Conservation (phyloP, 352 stramenopile genomes). For the Globisporangium nagaii region DNA sequence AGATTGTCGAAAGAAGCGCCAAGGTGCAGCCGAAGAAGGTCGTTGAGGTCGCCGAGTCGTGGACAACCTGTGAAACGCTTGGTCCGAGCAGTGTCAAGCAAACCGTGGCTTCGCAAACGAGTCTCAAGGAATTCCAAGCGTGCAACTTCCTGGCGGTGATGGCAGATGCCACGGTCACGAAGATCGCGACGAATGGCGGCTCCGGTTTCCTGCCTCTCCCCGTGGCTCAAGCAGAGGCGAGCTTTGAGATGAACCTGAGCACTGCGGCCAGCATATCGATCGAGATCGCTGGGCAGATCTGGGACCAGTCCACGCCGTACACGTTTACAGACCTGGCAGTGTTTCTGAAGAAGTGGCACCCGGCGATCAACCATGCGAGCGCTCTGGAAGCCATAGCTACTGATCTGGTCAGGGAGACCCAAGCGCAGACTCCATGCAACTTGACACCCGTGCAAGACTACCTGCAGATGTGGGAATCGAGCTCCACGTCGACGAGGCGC, state of each 20-base stretch:
- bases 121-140: conserved; percentile 26
- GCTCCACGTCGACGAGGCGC: conserved; percentile 19
- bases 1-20: conserved; percentile 40
- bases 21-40: conserved; percentile 31
- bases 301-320: conserved; percentile 22
- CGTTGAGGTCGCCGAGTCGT: conserved; percentile 31
- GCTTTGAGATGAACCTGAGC: conserved; percentile 55
- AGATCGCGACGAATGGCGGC: not conserved
- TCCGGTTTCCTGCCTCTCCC: conserved; percentile 9
- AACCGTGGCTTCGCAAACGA: conserved; percentile 22
- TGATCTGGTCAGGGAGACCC: not conserved
- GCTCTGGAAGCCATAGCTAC: not conserved
- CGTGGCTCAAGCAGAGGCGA: conserved; percentile 24
- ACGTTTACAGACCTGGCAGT: conserved; percentile 28
- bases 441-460: conserved; percentile 29
- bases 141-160: conserved; percentile 54
- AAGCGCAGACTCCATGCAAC: conserved; percentile 3
- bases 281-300: conserved; percentile 27
- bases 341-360: conserved; percentile 49
- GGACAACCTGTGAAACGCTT: conserved; percentile 27
- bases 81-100: conserved; percentile 17
- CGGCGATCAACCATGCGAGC: conserved; percentile 16
- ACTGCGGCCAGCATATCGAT: conserved; percentile 22
- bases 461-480: conserved; percentile 42
- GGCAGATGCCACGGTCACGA: conserved; percentile 6